phyloP scores from a whole-genome alignment of 805 yeast species.

The Cyberlindnera mississippiensis region DNA sequence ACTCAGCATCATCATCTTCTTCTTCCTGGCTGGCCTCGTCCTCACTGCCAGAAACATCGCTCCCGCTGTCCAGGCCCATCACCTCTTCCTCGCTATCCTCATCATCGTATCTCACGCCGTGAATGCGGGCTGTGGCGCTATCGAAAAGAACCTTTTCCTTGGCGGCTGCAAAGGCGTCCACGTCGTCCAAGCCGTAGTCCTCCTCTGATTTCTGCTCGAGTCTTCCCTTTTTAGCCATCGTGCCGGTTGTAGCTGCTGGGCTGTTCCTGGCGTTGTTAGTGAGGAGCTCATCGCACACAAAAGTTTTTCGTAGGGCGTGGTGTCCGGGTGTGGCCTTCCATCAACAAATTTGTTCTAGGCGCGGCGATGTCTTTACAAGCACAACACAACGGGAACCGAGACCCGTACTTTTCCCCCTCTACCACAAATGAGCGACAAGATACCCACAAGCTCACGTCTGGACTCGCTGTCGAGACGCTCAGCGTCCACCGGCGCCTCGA shows the following conservation, averaged over 20 bases:
- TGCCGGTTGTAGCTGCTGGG: neutral
- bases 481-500: constrained; percentile 29
- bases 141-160: constrained; percentile 54
- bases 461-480: constrained; percentile 35
- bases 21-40: constrained; percentile 40
- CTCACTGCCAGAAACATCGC: constrained; percentile 45
- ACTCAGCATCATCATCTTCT: constrained; percentile 28
- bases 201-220: constrained; percentile 17
- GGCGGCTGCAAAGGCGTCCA: constrained; percentile 62
- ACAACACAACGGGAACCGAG: too few species aligned
- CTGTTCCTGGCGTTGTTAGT: neutral
- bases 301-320: constrained; percentile 4
- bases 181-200: constrained; percentile 56
- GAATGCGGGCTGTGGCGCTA: constrained; percentile 45
- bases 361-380: too few species aligned
- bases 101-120: constrained; percentile 34
- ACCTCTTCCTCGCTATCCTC: constrained; percentile 50
- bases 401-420: too few species aligned
- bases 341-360: neutral
- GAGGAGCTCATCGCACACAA: constrained; percentile 9
- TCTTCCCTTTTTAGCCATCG: constrained; percentile 20
- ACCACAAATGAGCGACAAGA: constrained; percentile 25
- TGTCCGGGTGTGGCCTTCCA: neutral
- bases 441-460: constrained; percentile 28
- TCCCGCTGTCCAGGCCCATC: constrained; percentile 35